Percentiles rank a stretch among this genome's conserved stretches.
Conservation (phyloP, 192 early-diverging fungal genomes). For the Chytriomyces confervae region DNA sequence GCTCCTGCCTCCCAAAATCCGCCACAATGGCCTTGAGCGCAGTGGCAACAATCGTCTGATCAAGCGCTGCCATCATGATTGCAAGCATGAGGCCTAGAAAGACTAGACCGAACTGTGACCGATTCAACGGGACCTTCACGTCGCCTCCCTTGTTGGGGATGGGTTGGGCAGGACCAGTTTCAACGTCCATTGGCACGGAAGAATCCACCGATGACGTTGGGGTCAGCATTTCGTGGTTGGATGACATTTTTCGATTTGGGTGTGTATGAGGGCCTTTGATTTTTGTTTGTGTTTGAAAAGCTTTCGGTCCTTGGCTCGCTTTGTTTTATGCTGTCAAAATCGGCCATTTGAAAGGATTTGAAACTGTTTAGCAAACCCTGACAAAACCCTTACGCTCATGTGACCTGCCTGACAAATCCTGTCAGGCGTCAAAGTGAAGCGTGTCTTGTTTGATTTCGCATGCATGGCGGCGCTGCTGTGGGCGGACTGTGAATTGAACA, state of each 20-base stretch:
- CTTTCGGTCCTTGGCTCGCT: conserved; percentile 13
- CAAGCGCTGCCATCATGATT: conserved; percentile 59
- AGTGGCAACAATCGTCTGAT: conserved; percentile 83
- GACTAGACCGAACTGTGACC: conserved; percentile 14
- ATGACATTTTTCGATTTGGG: conserved; percentile 16
- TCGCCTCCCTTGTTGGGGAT: too few species aligned
- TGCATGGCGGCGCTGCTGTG: too few species aligned
- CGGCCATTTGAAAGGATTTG: too few species aligned
- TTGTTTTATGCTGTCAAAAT: too few species aligned
- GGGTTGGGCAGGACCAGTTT: conserved; percentile 26
- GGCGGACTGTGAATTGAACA: conserved; percentile 54
- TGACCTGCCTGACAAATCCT: too few species aligned
- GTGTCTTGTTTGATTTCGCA: too few species aligned
- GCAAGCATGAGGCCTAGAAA: conserved; percentile 25
- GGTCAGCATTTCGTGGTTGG: conserved; percentile 55
- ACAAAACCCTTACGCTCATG: too few species aligned
- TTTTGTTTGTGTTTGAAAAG: too few species aligned
- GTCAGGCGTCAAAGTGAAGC: too few species aligned
- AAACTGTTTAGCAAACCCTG: too few species aligned
- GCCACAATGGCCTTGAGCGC: conserved; percentile 71
- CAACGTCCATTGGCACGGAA: conserved; percentile 25
- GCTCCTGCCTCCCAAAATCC: conserved; percentile 70
- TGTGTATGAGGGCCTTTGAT: too few species aligned
- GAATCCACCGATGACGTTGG: too few species aligned
- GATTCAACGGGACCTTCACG: conserved; percentile 7